Evolutionary conservation across 2,329 filamentous ascomycete species (phyloP).

Genomic region (Westerdykella aurantiaca): DNA sequence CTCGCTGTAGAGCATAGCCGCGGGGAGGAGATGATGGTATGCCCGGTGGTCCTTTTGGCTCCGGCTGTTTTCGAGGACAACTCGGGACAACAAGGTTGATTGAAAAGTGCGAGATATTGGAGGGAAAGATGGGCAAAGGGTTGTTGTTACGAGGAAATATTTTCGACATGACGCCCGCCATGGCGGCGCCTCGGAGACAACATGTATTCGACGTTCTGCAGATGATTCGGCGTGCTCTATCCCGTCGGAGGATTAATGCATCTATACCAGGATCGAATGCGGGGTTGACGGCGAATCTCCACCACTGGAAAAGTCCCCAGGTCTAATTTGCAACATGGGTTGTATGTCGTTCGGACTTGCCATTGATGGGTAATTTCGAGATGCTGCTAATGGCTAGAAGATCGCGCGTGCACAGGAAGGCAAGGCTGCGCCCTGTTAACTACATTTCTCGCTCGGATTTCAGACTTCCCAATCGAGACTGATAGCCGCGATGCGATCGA

Average conservation of each 20-base stretch:
- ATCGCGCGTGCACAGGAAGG: too few relatives aligned
- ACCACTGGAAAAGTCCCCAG: background rate
- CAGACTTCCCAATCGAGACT: background rate
- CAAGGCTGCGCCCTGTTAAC: background rate
- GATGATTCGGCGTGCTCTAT: too few relatives aligned
- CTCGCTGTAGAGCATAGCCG: constrained; percentile 37
- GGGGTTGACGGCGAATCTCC: too few relatives aligned
- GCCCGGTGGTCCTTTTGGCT: background rate
- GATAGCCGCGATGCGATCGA: too few relatives aligned
- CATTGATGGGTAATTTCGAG: background rate
- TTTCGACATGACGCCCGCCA: too few relatives aligned
- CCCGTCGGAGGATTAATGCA: too few relatives aligned
- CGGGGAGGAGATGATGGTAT: background rate
- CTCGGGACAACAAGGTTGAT: background rate
- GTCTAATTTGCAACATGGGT: background rate
- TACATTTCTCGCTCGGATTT: background rate
- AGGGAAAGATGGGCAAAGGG: background rate
- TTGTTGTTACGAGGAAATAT: too few relatives aligned
- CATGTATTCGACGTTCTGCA: too few relatives aligned
- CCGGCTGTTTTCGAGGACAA: constrained; percentile 1
- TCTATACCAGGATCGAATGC: too few relatives aligned
- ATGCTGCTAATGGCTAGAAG: background rate
- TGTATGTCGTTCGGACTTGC: background rate
- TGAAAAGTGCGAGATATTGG: background rate
- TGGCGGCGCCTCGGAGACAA: too few relatives aligned